A percentile compares a stretch with the other conserved stretches of the same genome.
Evolutionary conservation across 1,284 basidiomycete species (phyloP).

Genomic region (Violaceomyces palustris): DNA sequence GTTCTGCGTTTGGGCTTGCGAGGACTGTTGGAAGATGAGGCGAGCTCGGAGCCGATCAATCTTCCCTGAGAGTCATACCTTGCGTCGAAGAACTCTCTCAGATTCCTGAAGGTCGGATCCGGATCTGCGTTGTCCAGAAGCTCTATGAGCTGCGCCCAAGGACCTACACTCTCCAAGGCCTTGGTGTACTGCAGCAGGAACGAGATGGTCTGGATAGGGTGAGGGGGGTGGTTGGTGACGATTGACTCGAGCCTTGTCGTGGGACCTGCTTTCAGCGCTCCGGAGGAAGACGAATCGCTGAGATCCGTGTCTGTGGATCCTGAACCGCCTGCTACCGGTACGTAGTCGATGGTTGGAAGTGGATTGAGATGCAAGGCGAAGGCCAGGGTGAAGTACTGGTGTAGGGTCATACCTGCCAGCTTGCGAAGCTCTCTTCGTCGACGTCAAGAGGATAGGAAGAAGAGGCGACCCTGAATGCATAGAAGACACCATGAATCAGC

Average conservation of each 20-base stretch:
- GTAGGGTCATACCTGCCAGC: constrained; percentile 13
- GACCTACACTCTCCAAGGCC: constrained; percentile 22
- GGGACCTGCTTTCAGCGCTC: constrained; percentile 17
- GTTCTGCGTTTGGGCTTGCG: neutral
- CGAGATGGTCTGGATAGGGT: constrained; percentile 27
- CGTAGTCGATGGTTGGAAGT: constrained; percentile 35
- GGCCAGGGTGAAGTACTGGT: constrained; percentile 43
- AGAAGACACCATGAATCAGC: no score
- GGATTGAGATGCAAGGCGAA: constrained; percentile 44
- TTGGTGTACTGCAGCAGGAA: constrained; percentile 28
- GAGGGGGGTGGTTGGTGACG: constrained; percentile 16
- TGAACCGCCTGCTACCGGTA: constrained; percentile 9
- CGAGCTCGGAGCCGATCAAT: constrained; percentile 8
- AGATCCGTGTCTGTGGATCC: constrained; percentile 9
- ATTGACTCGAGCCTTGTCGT: constrained; percentile 31
- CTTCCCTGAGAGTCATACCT: constrained; percentile 16
- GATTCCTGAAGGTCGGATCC: constrained; percentile 34
- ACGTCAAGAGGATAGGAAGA: no score
- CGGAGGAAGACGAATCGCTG: constrained; percentile 2
- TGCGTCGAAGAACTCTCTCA: constrained; percentile 47
- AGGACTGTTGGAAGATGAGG: neutral
- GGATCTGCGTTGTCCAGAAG: constrained; percentile 42
- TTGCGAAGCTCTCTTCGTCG: neutral
- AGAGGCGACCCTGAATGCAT: no score
- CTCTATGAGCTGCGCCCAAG: constrained; percentile 29